Base-by-base conservation (phyloP, 805 yeast species). In the Monosporozyma aquatica region DNA sequence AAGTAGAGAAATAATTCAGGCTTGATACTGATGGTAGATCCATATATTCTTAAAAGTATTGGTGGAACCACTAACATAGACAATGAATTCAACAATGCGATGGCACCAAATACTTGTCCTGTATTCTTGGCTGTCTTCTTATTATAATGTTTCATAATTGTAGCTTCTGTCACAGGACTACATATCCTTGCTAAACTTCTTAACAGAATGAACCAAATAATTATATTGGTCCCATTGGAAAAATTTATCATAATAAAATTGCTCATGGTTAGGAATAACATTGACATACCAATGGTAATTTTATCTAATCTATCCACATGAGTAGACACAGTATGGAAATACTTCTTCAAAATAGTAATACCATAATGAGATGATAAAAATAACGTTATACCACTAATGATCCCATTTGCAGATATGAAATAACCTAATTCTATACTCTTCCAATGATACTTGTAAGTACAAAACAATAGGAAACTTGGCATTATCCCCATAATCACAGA, bases 31-130 rank as follows among this genome's bases (percentile, higher is more conserved):
- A 74, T 62, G 0, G 76, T 70, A 1, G 52, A 40, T 0, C 74
- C 67, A 49, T 81, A 82, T 20, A 78, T 41, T 2, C 64, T 59
- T 14, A 80, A 58, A 25, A 74, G 57, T 0, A 65, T 14, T 5
- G 76, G 59, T 0, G 90, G 87, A 1, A 69, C 61, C 7, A 71
- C 43, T 45, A 80, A 62, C 45, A 65, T 59, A 4, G 72, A 58
- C 0, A 72, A 38, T 48, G 76, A 79, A 54, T 77, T 75, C 14
- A 80, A 55, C 39, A 82, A 56, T 0, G 86, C 75, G 35, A 82
- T 58, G 0, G 81, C 86, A 8, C 90, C 87, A 62, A 81, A 82
- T 14, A 80, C 67, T 57, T 81, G 87, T 14, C 94, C 94, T 4
- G 76, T 69, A 11, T 71, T 68, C 36, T 76, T 75, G 4, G 75